Percentiles rank a stretch among this genome's conserved stretches.
phyloP scores from a whole-genome alignment of 148 eudicot genomes.

The Fagopyrum esculentum region DNA sequence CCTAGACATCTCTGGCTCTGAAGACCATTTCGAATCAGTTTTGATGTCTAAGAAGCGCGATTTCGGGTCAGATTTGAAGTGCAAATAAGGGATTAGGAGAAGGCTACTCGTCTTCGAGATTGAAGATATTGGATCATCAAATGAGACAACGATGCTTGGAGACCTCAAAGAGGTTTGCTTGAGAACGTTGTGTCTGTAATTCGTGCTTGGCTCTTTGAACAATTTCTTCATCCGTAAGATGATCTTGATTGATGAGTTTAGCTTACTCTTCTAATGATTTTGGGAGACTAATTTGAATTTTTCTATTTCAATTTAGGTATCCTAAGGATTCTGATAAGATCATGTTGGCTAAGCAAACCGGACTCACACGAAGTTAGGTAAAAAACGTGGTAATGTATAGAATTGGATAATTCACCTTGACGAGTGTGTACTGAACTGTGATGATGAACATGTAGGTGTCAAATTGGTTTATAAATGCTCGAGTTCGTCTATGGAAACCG shows the following conservation, averaged over 20 bases:
- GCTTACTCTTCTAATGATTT: background rate
- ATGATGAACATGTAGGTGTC: slow-evolving; percentile 34
- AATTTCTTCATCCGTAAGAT: slow-evolving; percentile 71
- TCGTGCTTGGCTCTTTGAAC: slow-evolving; percentile 79
- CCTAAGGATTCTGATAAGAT: slow-evolving; percentile 67
- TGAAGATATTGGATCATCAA: slow-evolving; percentile 58
- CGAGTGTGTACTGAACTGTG: background rate
- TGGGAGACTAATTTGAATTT: background rate
- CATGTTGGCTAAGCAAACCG: slow-evolving; percentile 70
- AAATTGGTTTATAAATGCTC: slow-evolving; percentile 65
- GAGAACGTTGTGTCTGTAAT: slow-evolving; percentile 72
- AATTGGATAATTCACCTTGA: background rate
- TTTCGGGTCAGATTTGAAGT: slow-evolving; percentile 25
- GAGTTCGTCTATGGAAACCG: slow-evolving; percentile 64
- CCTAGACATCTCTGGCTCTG: slow-evolving; percentile 40
- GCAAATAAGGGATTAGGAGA: slow-evolving; percentile 31
- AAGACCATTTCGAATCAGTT: slow-evolving; percentile 44
- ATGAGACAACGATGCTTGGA: slow-evolving; percentile 71
- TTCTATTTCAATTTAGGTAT: slow-evolving; percentile 24
- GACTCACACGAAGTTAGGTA: slow-evolving; percentile 74
- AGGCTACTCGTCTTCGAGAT: slow-evolving; percentile 30
- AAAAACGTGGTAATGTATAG: background rate
- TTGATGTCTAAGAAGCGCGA: slow-evolving; percentile 33
- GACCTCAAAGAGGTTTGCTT: slow-evolving; percentile 72
- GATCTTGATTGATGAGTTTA: background rate